These are phyloP conservation scores for Metarhizium anisopliae DNA, from an alignment of 2,329 filamentous ascomycete genomes.

Conservation along the genomic window DNA sequence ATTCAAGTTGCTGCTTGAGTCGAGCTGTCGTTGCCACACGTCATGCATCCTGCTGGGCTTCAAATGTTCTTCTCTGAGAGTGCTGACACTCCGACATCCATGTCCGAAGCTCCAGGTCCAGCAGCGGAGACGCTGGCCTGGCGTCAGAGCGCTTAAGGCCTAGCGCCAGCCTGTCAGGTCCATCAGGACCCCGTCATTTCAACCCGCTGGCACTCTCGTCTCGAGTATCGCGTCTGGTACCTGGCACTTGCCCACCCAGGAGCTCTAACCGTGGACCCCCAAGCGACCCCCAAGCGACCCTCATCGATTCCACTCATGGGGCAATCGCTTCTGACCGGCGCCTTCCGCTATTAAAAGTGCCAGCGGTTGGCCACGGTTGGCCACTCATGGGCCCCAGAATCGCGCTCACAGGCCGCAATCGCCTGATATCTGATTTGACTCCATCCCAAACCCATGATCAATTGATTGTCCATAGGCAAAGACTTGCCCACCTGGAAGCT, in stretches of 20 bases:
- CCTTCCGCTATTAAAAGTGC: background rate
- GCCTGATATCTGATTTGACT: background rate
- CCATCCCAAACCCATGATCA: background rate
- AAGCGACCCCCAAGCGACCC: background rate
- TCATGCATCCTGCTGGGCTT: background rate
- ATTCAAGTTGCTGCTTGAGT: no score
- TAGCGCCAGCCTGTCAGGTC: background rate
- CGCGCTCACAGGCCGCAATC: background rate
- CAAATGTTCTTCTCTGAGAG: no score
- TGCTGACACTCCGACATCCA: background rate
- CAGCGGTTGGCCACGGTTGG: no score
- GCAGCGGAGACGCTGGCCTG: background rate
- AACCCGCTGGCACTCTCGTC: background rate
- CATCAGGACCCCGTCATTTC: background rate
- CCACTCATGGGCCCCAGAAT: background rate
- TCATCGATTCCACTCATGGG: background rate
- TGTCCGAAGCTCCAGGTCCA: background rate
- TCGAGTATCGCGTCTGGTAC: background rate
- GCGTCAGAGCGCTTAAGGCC: conserved; percentile 2
- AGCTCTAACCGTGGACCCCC: background rate
- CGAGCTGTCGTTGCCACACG: no score
- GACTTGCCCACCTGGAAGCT: background rate
- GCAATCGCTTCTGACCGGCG: background rate
- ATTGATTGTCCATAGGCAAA: background rate
- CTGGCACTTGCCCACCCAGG: background rate